Conservation (phyloP, 2,329 filamentous ascomycete species). For the Davidsoniella neocaledoniae region DNA sequence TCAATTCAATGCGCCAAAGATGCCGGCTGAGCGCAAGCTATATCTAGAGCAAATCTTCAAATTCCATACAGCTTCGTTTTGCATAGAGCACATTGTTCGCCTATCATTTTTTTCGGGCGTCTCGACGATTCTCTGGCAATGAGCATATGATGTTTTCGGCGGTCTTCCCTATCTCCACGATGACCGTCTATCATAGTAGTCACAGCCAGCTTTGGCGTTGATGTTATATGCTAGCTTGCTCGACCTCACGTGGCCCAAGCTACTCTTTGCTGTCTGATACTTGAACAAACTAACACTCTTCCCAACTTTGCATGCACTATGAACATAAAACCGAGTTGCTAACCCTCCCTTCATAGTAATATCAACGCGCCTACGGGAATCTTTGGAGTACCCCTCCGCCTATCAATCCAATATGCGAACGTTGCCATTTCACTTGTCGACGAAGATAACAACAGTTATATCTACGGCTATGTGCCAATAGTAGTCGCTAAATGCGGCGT, state of each 20-base stretch:
- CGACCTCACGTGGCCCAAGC: no score
- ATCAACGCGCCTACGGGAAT: slow-evolving; percentile 45
- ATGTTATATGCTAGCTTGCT: no score
- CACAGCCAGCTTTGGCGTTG: not conserved
- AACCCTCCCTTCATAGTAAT: slow-evolving; percentile 3
- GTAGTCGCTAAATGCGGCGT: slow-evolving; percentile 97
- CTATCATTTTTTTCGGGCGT: not conserved
- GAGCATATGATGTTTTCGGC: no score
- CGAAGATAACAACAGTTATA: slow-evolving; percentile 83
- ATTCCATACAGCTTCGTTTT: no score
- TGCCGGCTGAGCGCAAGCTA: no score
- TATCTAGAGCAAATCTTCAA: no score
- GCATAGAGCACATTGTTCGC: no score
- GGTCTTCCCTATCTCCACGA: no score
- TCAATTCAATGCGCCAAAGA: no score
- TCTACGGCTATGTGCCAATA: slow-evolving; percentile 96
- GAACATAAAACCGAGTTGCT: not conserved
- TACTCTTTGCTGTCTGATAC: no score
- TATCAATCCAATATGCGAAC: slow-evolving; percentile 94
- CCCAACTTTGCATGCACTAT: no score
- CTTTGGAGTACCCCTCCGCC: slow-evolving; percentile 81
- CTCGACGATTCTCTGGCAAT: not conserved
- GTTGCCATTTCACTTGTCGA: slow-evolving; percentile 94
- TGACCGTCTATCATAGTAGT: not conserved
- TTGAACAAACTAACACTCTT: no score